Evolutionary conservation across 2,329 filamentous ascomycete species (phyloP), one percentile per base, ranked within the genome.

Genomic region (Aspergillus sp.): DNA sequence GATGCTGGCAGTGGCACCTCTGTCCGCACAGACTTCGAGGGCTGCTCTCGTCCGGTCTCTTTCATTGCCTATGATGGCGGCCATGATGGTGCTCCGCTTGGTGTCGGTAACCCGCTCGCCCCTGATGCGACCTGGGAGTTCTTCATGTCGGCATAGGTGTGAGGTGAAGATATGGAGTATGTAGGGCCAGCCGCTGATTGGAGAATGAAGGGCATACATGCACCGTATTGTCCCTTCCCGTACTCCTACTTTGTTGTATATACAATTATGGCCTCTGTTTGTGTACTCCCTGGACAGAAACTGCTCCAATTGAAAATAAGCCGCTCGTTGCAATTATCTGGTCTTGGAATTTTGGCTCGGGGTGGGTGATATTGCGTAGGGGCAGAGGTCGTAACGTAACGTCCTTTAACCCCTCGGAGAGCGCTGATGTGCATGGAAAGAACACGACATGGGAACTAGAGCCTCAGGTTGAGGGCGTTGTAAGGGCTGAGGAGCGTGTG

Each of bases 91-190:
- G 53, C 55, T 16, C 55, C 55, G 14, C 47, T 58, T 40, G 55
- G 53, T 25, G 49, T 55, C 25, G 16, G 47, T 2, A 55, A 41
- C 44, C 40, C 53, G 42, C 53, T 53, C 21, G 53, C 55, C 31
- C 55, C 55, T 16, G 55, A 58, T 53, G 55, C 52, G 6, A 58
- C 53, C 14, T 58, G 55, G 56, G 20, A 50, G 42, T 56, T 58
- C 38, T 58, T 56, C 45, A 54, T 50, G 49, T 49, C 20, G 2
- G 53, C 45, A n/a, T 54, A 21, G 49, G 38, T 1, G 2, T 10
- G 11, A 29, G 7, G 2, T 29, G 25, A 10, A 10, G 25, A 29
- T 29, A 3, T 29, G 7, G 11, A 29, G 11, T 29, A 29, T 29
- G 32, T 9, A 9, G 10, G 19, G n/a, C n/a, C 3, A 17, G 19